These are phyloP conservation scores for Heimioporus sp. DNA, from an alignment of 768 basidiomycete species.

Conservation along the genomic window DNA sequence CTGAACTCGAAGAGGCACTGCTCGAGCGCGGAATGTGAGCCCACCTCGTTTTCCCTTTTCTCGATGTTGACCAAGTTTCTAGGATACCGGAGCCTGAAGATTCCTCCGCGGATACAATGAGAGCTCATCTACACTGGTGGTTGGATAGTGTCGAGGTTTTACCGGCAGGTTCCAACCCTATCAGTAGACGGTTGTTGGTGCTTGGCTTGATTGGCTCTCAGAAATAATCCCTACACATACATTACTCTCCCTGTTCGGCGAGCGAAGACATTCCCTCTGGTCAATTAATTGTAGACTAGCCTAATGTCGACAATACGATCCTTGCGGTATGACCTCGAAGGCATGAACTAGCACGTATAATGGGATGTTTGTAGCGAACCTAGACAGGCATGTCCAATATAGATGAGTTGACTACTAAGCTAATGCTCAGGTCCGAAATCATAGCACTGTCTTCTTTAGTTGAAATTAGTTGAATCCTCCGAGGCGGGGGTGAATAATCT, in stretches of 20 bases:
- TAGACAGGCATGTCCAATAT: no score
- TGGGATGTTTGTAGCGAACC: no score
- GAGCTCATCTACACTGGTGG: conserved; percentile 62
- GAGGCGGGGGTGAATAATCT: no score
- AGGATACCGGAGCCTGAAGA: conserved; percentile 34
- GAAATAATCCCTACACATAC: conserved; percentile 9
- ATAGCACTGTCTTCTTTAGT: no score
- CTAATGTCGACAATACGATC: conserved; percentile 5
- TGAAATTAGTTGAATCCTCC: no score
- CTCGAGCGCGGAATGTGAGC: conserved; percentile 79
- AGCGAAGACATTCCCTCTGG: conserved; percentile 4
- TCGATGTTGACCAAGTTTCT: conserved; percentile 26
- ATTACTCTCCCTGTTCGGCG: background rate
- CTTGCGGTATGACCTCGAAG: no score
- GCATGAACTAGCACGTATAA: no score
- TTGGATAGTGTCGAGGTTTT: conserved; percentile 45
- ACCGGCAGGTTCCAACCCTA: conserved; percentile 33
- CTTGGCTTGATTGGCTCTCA: conserved; percentile 38
- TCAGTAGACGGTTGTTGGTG: conserved; percentile 52
- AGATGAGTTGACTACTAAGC: no score
- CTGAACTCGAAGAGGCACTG: conserved; percentile 63
- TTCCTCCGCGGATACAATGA: conserved; percentile 42
- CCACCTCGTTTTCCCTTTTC: background rate
- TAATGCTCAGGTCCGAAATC: no score
- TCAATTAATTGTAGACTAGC: conserved; percentile 9